Percentiles rank a stretch among this genome's conserved stretches.
Conservation (phyloP, 1,139 yeast species). For the Saccharomyces hybrid region DNA sequence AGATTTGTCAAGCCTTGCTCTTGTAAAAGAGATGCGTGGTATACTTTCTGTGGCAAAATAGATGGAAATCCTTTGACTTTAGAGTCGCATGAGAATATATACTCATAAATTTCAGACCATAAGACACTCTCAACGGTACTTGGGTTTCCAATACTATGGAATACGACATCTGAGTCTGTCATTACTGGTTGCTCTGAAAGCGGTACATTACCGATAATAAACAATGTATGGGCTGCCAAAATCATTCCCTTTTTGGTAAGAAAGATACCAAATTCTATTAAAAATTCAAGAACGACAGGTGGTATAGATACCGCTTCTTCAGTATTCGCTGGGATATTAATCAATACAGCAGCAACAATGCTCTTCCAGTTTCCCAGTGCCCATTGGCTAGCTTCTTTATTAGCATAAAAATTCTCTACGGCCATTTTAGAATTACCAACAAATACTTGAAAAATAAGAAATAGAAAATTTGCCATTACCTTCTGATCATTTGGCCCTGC, state of each 20-base stretch:
- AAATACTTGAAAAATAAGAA: conserved; percentile 54
- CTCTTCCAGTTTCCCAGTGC: conserved; percentile 48
- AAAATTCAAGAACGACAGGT: conserved; percentile 39
- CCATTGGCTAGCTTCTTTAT: conserved; percentile 40
- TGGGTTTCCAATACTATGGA: conserved; percentile 23
- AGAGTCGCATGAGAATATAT: conserved; percentile 18
- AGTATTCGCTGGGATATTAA: conserved; percentile 12
- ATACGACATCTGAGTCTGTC: conserved; percentile 19
- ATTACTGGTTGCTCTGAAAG: conserved; percentile 29
- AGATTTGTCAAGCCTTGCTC: conserved; percentile 25
- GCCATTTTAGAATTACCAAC: conserved; percentile 56
- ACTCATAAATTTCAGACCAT: conserved; percentile 61
- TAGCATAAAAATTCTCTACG: conserved; percentile 41
- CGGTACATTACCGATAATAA: conserved; percentile 45
- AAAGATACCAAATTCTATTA: conserved; percentile 49
- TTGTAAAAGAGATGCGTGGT: conserved; percentile 27
- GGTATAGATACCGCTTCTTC: conserved; percentile 20
- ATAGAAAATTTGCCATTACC: conserved; percentile 39
- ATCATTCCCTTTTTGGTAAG: conserved; percentile 36
- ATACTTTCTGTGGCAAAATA: conserved; percentile 24
- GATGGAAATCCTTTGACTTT: conserved; percentile 19
- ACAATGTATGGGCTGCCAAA: conserved; percentile 42
- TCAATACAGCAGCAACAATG: conserved; percentile 39
- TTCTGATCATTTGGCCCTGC: conserved; percentile 41
- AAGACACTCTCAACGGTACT: conserved; percentile 22